phyloP scores from a whole-genome alignment of 805 yeast genomes.

The Komagataella ulmi region DNA sequence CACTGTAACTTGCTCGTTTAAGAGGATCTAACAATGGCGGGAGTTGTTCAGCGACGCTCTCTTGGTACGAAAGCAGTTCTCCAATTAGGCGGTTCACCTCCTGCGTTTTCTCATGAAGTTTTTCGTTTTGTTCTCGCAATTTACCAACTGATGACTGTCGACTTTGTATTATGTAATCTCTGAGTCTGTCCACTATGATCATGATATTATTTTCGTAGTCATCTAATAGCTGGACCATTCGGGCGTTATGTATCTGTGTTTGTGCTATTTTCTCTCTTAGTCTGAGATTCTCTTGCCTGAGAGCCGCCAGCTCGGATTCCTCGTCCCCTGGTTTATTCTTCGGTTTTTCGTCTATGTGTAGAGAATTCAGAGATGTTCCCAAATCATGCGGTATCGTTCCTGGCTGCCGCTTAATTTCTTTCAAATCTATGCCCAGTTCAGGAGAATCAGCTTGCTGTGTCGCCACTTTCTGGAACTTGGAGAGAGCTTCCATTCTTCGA shows the following conservation, averaged over 20 bases:
- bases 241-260: not conserved
- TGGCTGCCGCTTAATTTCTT: not conserved
- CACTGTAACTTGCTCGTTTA: not conserved
- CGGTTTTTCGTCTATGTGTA: not conserved
- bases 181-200: constrained; percentile 2
- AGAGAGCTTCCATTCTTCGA: constrained; percentile 3
- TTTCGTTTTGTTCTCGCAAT: not conserved
- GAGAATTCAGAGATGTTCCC: not conserved
- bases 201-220: constrained; percentile 5
- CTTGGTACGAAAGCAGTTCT: not conserved
- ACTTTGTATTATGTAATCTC: constrained; percentile 1
- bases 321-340: not conserved
- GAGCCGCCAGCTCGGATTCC: not conserved
- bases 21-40: not conserved
- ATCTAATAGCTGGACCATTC: constrained; percentile 1
- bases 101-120: not conserved
- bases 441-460: not conserved
- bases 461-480: not conserved
- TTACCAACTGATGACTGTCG: not conserved
- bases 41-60: not conserved
- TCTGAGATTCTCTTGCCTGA: not conserved
- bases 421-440: not conserved
- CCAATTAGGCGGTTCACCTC: not conserved
- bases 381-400: not conserved
- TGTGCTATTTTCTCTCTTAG: not conserved